These are phyloP conservation scores for Ceratocystis cacaofunesta DNA, from an alignment of 2,329 filamentous ascomycete species.

Conservation along the genomic window DNA sequence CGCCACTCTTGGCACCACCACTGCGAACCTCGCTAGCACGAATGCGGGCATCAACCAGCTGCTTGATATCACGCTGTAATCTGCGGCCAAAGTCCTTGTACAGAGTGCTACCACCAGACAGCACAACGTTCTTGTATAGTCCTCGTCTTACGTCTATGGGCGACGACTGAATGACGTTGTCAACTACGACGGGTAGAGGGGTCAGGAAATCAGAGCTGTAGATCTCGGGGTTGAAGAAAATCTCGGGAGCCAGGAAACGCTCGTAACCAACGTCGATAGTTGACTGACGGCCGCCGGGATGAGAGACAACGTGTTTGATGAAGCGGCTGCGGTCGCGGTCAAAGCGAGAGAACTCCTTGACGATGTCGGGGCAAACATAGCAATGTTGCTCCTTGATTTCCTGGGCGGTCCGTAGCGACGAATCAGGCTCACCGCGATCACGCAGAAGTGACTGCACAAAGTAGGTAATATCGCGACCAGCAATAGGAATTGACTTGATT, in stretches of 20 bases:
- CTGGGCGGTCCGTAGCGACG: constrained; percentile 91
- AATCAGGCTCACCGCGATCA: constrained; percentile 92
- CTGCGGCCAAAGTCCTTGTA: constrained; percentile 97
- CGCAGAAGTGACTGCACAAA: constrained; percentile 93
- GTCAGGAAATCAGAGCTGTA: constrained; percentile 98
- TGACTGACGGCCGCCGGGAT: constrained; percentile 72
- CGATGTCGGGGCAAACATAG: constrained; percentile 95
- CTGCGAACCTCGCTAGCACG: constrained; percentile 81
- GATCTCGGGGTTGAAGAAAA: constrained; percentile 99
- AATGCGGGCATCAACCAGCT: constrained; percentile 86
- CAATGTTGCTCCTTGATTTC: constrained; percentile 98
- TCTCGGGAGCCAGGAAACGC: constrained; percentile 92
- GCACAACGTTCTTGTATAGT: constrained; percentile 98
- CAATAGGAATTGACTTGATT: constrained; percentile 97
- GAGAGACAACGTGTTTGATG: constrained; percentile 72
- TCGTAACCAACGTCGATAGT: constrained; percentile 92
- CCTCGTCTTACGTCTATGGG: constrained; percentile 95
- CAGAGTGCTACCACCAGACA: constrained; percentile 89
- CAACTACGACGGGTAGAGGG: constrained; percentile 83
- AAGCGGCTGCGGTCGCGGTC: constrained; percentile 87
- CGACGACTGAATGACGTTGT: constrained; percentile 91
- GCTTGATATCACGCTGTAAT: constrained; percentile 92
- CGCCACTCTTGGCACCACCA: constrained; percentile 82
- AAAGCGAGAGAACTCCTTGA: constrained; percentile 93
- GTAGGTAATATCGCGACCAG: constrained; percentile 95